phyloP scores from a whole-genome alignment of 1,284 basidiomycete species.

The Peniophora sp. region DNA sequence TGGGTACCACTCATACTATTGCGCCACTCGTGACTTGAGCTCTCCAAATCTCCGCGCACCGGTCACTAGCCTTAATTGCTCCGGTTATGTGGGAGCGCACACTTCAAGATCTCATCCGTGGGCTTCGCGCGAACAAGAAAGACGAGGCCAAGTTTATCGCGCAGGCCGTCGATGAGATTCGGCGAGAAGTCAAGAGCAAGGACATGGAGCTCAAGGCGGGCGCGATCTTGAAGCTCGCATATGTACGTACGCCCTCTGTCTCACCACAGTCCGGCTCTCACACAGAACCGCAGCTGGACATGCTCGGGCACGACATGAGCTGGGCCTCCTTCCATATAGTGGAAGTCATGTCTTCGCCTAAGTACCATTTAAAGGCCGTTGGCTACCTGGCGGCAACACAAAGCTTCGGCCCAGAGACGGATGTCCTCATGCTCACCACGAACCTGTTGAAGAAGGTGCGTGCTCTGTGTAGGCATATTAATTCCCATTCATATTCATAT shows the following conservation, averaged over 20 bases:
- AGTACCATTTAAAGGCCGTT: slow-evolving; percentile 88
- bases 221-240: slow-evolving; percentile 93
- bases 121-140: slow-evolving; percentile 79
- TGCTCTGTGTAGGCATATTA: neutral
- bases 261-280: slow-evolving; percentile 6
- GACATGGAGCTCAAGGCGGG: slow-evolving; percentile 97
- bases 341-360: slow-evolving; percentile 94
- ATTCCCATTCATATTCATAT: neutral
- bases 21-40: neutral
- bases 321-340: slow-evolving; percentile 94
- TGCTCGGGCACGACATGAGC: slow-evolving; percentile 87
- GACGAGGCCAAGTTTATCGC: slow-evolving; percentile 79
- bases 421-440: slow-evolving; percentile 96
- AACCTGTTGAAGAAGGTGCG: slow-evolving; percentile 95
- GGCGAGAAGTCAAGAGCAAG: slow-evolving; percentile 84
- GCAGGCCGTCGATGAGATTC: slow-evolving; percentile 81
- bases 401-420: slow-evolving; percentile 90
- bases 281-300: slow-evolving; percentile 63
- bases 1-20: neutral
- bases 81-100: slow-evolving; percentile 84
- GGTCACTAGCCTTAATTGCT: neutral
- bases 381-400: slow-evolving; percentile 94
- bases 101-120: slow-evolving; percentile 86
- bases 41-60: neutral
- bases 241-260: slow-evolving; percentile 52